Evolutionary conservation across 495 filamentous ascomycete genomes (phyloP), one percentile per base, ranked within the genome.

Genomic region (Geopyxis carbonaria): DNA sequence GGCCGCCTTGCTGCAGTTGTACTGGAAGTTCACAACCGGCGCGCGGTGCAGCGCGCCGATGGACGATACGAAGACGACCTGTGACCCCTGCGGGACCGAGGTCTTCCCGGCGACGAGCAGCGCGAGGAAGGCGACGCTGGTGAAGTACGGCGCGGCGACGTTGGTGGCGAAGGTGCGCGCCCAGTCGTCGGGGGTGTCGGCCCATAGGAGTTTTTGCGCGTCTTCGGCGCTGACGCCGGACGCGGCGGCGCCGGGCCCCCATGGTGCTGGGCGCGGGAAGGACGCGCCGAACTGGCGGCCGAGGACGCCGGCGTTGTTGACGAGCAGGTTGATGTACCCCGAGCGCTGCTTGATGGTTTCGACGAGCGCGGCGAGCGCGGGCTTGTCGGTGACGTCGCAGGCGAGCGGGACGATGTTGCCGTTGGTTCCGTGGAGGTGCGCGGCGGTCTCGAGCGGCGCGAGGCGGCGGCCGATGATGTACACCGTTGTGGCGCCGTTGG

Each of bases 391-490:
- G 24, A 20, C 43, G 48, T 43, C 13, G 24, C 22, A 36, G 5
- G 46, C 30, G 8, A 30, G 20, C 9, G 36, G 40, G 16, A 56
- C 50, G 8, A 58, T 57, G 20, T 56, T 49, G 21, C 55, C 57
- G 6, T 46, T n/a, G 11, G 15, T 21, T 20, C 14, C 41, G 24
- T 59, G 48, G 9, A 38, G 55, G 8, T 59, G 46, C 29, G 59
- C 65, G 18, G 69, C 68, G 40, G 68, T 64, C 31, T 65, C 56
- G 18, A 79, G 61, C 8, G 55, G 52, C 10, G 69, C 64, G 40
- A 61, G 57, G 16, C 73, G 68, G 8, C 75, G 68, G 8, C 72
- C 75, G 21, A 75, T 61, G 43, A 79, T 68, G 55, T 76, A 80
- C 22, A 78, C 63, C 45, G 68, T 75, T 47, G 69, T 74, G 2